Base-by-base conservation (phyloP, 257 asterid genomes). In the Solanum lycopersicoides region DNA sequence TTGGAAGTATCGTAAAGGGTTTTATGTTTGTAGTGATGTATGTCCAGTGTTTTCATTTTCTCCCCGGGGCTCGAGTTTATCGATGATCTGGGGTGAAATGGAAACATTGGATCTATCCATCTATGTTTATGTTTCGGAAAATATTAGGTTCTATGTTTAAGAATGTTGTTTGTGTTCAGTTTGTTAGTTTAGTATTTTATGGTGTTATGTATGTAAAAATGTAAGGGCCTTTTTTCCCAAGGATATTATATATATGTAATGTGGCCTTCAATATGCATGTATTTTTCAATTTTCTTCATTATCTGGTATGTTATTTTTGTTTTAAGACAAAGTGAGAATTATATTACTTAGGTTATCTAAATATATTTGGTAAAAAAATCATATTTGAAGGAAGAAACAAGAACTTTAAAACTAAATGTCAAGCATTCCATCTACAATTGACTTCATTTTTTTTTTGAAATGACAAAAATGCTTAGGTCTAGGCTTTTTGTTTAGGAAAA, bases 41-140 rank as follows among this genome's bases (percentile, higher is more conserved):
- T 80, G 60, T 12, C 60, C 45, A 30, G 25, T 88, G 90, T 86
- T 88, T 86, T 86, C 87, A 88, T 84, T 85, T 18, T 88, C 85
- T 80, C 91, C 89, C 89, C 37, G 9, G 25, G 68, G 50, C 56
- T 73, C 20, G 20, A 35, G 0, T 39, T 41, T 7, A 39, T 37
- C 56, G 56, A 74, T 65, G 18, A 32, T 59, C 88, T 60, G 83
- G 84, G 89, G 88, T 73, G 89, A 89, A 89, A 20, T 83, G 89
- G 44, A 89, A 89, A 89, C 91, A 86, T 74, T 39, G 82, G 86
- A 28, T 56, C 16, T 50, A n/a, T 12, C 39, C 30, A 18, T 53
- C 9, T 71, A 8, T 15, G 63, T 56, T 53, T 12, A 16, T 69
- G 23, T 68, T 7, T 82, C 47, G 6, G 30, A 28, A n/a, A 9